Conservation (phyloP, 768 basidiomycete genomes). For the Kondoa subrosea region DNA sequence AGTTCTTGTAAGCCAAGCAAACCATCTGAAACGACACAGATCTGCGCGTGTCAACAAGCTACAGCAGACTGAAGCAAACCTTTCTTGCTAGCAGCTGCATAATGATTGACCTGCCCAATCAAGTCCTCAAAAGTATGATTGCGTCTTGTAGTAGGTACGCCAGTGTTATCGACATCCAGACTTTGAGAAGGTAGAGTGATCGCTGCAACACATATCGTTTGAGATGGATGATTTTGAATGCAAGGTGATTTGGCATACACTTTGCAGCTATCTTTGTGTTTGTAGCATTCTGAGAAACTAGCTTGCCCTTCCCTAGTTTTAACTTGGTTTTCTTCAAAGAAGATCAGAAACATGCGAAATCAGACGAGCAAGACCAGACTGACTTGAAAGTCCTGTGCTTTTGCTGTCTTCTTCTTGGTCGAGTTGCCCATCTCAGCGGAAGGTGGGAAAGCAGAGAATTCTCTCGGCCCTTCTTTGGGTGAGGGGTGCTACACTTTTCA, state of each 20-base stretch:
- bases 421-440: background rate
- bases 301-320: slow-evolving; percentile 6
- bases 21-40: background rate
- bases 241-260: background rate
- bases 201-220: background rate
- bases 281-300: background rate
- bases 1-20: background rate
- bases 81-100: background rate
- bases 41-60: background rate
- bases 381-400: background rate
- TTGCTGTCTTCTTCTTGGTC: slow-evolving; percentile 5
- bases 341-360: background rate
- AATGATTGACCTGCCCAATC: background rate
- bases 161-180: background rate
- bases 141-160: background rate
- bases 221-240: background rate
- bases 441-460: background rate
- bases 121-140: slow-evolving; percentile 5
- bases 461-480: background rate
- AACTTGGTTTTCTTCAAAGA: slow-evolving; percentile 2
- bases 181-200: background rate
- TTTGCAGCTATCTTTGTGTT: background rate
- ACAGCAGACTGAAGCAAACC: background rate
- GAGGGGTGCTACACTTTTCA: background rate
- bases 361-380: background rate